Base-by-base conservation (phyloP, 768 basidiomycete genomes). In the Boletus coccyginus region DNA sequence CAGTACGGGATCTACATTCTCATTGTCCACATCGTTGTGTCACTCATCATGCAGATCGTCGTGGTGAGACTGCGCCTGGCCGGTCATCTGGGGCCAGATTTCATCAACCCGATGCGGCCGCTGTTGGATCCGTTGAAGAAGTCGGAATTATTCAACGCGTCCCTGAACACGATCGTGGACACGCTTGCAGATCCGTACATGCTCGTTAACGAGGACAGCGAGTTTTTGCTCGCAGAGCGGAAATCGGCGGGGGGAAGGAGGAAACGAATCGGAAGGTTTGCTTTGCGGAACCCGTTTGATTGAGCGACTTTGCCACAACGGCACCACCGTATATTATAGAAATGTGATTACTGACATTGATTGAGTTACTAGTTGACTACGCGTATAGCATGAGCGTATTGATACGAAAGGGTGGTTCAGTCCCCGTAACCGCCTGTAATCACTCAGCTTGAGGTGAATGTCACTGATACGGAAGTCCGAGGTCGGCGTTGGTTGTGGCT, bases 401-500 rank as follows among this genome's bases (percentile, higher is more conserved):
- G 5, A 27, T 27, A 27, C n/a, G n/a, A n/a, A n/a, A n/a, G n/a
- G n/a, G n/a, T n/a, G n/a, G n/a, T n/a, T n/a, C n/a, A n/a, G n/a
- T n/a, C n/a, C n/a, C n/a, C n/a, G n/a, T n/a, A n/a, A n/a, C n/a
- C n/a, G n/a, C n/a, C n/a, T n/a, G n/a, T n/a, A n/a, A n/a, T n/a
- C n/a, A n/a, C n/a, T n/a, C n/a, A n/a, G n/a, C n/a, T n/a, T n/a
- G n/a, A n/a, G n/a, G n/a, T n/a, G n/a, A n/a, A n/a, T n/a, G n/a
- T n/a, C n/a, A n/a, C 27, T 27, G 27, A 27, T 27, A 2, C 5
- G 5, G 27, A 27, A 27, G 5, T 27, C 27, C 27, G 27, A 27
- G n/a, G 27, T 27, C 27, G 27, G 27, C 35, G 6, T 39, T 39
- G 4, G 3, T 0, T n/a, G 52, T 68, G 68, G 68, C 70, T 53